Percentiles rank a stretch among this genome's conserved stretches.
Conservation (phyloP, 768 basidiomycete genomes). For the Calocera viscosa region DNA sequence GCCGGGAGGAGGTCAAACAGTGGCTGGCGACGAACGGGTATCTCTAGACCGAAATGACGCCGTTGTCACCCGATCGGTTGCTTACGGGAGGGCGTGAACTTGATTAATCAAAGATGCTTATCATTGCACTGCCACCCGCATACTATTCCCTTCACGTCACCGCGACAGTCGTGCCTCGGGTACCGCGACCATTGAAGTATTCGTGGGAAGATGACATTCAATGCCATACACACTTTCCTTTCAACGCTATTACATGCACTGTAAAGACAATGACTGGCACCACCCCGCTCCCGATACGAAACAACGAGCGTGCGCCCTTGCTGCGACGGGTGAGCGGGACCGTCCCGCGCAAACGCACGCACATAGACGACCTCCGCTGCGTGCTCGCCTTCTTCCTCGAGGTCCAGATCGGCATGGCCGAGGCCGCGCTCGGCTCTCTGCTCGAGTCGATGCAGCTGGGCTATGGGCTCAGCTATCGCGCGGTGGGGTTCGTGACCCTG, state of each 20-base stretch:
- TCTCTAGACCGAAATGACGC: background rate
- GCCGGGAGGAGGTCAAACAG: conserved; percentile 17
- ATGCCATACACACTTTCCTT: too few species aligned
- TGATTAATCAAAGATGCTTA: background rate
- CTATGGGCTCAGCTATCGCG: background rate
- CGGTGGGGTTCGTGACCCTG: background rate
- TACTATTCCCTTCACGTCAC: too few species aligned
- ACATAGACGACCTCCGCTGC: conserved; percentile 15
- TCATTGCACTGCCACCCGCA: background rate
- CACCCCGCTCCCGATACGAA: background rate
- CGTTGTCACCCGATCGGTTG: background rate
- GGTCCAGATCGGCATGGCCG: conserved; percentile 9
- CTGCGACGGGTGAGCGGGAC: background rate
- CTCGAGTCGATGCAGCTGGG: background rate
- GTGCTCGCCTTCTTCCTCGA: conserved; percentile 11
- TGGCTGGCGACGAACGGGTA: conserved; percentile 18
- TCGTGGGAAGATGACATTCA: too few species aligned
- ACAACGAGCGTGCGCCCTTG: background rate
- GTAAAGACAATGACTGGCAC: background rate
- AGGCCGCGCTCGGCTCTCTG: background rate
- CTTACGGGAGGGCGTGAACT: background rate
- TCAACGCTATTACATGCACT: too few species aligned
- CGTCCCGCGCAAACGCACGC: background rate
- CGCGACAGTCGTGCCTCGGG: background rate
- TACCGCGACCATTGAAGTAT: background rate